Percentiles rank a stretch among this genome's conserved stretches.
Evolutionary conservation across 768 basidiomycete genomes (phyloP).

Genomic region (Rhodotorula taiwanensis): DNA sequence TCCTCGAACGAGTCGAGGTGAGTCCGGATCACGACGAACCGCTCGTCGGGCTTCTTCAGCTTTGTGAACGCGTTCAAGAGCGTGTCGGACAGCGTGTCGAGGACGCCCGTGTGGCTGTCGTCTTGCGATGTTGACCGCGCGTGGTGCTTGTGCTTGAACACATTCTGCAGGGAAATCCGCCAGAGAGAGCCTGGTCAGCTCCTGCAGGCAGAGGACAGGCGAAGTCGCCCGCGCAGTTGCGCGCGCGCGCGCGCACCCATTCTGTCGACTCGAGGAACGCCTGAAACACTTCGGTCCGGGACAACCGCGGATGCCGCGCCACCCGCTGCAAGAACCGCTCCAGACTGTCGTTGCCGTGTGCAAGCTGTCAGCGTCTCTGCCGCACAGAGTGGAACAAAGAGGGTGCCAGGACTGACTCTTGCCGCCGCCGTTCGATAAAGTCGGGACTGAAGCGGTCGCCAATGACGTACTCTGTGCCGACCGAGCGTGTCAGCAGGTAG

Average conservation of each 20-base stretch:
- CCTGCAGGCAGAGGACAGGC: too few species aligned
- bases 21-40: slow-evolving; percentile 87
- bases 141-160: slow-evolving; percentile 92
- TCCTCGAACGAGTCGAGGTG: slow-evolving; percentile 94
- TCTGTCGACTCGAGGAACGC: slow-evolving; percentile 95
- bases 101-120: slow-evolving; percentile 70
- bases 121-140: slow-evolving; percentile 52
- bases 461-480: slow-evolving; percentile 76
- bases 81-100: slow-evolving; percentile 93
- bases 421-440: slow-evolving; percentile 84
- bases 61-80: slow-evolving; percentile 91
- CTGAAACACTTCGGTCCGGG: slow-evolving; percentile 79
- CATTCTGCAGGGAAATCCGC: slow-evolving; percentile 56
- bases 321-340: slow-evolving; percentile 86
- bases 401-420: slow-evolving; percentile 30
- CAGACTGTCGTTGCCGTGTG: slow-evolving; percentile 59
- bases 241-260: too few species aligned
- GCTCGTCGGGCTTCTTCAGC: slow-evolving; percentile 92
- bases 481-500: background rate
- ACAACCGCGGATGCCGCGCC: slow-evolving; percentile 86
- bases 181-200: background rate
- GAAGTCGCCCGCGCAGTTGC: too few species aligned
- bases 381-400: too few species aligned
- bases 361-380: background rate
- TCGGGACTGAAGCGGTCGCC: slow-evolving; percentile 96